Percentiles rank a stretch among this genome's conserved stretches.
phyloP scores from a whole-genome alignment of 176 grass and related monocot species.

The Ensete ventricosum region DNA sequence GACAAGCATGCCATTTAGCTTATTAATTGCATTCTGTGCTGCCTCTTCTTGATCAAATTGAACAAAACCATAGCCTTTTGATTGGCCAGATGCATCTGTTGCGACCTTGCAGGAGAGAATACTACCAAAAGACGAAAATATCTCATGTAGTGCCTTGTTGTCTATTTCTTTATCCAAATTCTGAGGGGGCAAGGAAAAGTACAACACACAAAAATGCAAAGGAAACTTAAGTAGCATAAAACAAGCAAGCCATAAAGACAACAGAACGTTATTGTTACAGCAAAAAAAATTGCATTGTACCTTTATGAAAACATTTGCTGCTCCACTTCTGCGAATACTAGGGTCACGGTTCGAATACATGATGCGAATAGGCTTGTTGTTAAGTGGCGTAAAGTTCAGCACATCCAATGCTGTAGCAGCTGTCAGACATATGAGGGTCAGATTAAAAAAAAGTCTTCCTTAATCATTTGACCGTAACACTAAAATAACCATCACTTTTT shows the following conservation, averaged over 20 bases:
- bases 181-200: slow-evolving; percentile 13
- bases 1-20: slow-evolving; percentile 57
- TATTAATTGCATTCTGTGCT: slow-evolving; percentile 41
- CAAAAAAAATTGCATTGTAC: slow-evolving; percentile 18
- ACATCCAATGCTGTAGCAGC: slow-evolving; percentile 44
- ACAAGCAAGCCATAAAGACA: background rate
- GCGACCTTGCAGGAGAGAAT: slow-evolving; percentile 65
- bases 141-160: slow-evolving; percentile 54
- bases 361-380: slow-evolving; percentile 48
- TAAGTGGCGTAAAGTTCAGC: slow-evolving; percentile 50
- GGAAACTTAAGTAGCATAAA: background rate
- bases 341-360: slow-evolving; percentile 78
- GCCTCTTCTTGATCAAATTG: slow-evolving; percentile 50
- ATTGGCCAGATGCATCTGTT: slow-evolving; percentile 39
- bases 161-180: slow-evolving; percentile 62
- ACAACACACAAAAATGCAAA: background rate
- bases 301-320: slow-evolving; percentile 69
- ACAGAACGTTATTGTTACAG: background rate
- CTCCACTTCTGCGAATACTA: slow-evolving; percentile 43
- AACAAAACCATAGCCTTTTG: slow-evolving; percentile 64
- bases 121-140: slow-evolving; percentile 46
- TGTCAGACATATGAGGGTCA: slow-evolving; percentile 8
- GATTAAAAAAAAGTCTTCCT: background rate
- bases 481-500: too few relatives aligned
- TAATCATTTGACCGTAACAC: too few relatives aligned